Base-by-base conservation (phyloP, 208 protist species). In the Naegleria lovaniensis region DNA sequence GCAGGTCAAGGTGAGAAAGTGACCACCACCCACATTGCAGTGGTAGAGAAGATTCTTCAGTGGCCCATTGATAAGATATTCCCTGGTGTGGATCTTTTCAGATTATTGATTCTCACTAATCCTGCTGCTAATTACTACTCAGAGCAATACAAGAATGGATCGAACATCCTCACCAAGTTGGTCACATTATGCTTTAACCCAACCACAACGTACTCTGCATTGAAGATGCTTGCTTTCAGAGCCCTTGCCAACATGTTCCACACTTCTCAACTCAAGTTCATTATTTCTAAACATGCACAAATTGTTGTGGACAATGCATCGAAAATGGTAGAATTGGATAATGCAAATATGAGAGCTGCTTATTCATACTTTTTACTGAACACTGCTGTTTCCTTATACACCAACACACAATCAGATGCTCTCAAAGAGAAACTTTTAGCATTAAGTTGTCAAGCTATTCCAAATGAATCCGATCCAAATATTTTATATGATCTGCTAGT, bases 241-340 rank as follows among this genome's bases (percentile, higher is more conserved):
- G 15, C 33, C n/a, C 11, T 51, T 29, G 83, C 83, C 38, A 87
- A 87, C 39, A 87, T 87, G 40, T 87, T 87, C 83, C 15, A 51
- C 15, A 22, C 15, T 38, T 36, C 11, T 5, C 29, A 84, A 40
- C 38, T 84, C 11, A 84, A 40, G 33, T 84, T 84, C 76, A 41
- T 84, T 6, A 40, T 40, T 38, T 29, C 19, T 15, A 51, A 22
- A 48, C 29, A 87, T 87, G 33, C 22, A 33, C 29, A 29, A 39
- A 36, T 38, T 39, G 33, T 40, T 15, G 15, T 84, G 0, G 76
- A 84, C 5, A 33, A 84, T 41, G 29, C 38, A 19, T 15, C 29
- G 0, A 33, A 84, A 39, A 38, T 33, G 11, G 76, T 40, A 22
- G 38, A 84, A 19, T 38, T 15, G 33, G 33, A 11, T 33, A 84